Evolutionary conservation across 371 early-diverging fungal species (phyloP).

Genomic region (Smittium culicis): DNA sequence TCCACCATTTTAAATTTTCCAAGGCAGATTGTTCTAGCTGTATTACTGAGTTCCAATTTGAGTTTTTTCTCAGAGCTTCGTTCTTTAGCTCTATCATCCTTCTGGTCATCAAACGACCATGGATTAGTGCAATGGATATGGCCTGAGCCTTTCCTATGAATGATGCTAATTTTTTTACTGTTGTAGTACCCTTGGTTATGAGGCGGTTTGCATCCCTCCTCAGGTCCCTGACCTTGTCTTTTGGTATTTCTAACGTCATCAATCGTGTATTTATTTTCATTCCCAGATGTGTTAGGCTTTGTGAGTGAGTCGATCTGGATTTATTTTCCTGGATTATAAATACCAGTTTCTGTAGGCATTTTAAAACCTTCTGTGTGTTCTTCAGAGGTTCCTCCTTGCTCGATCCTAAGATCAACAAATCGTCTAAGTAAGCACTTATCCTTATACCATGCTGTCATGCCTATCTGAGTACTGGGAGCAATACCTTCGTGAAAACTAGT

Average conservation of each 20-base stretch:
- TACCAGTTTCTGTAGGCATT: constrained; percentile 19
- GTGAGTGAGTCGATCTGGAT: constrained; percentile 22
- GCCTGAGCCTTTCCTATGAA: constrained; percentile 14
- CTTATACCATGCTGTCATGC: constrained; percentile 22
- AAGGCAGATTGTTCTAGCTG: not conserved
- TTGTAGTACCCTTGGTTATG: not conserved
- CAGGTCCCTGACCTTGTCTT: not conserved
- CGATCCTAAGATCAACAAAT: constrained; percentile 21
- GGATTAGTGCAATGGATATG: constrained; percentile 1
- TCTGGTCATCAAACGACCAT: not conserved
- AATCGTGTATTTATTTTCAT: constrained; percentile 24
- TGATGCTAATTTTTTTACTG: constrained; percentile 9
- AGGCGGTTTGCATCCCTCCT: not conserved
- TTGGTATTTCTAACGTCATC: not conserved
- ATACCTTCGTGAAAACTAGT: constrained; percentile 31
- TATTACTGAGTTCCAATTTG: not conserved
- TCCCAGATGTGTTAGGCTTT: constrained; percentile 26
- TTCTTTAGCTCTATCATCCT: not conserved
- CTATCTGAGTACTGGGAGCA: constrained; percentile 27
- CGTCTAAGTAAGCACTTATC: constrained; percentile 29
- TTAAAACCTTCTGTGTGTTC: constrained; percentile 15
- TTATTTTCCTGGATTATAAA: constrained; percentile 23
- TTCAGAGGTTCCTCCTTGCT: constrained; percentile 6
- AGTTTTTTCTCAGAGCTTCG: not conserved
- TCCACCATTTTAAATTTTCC: not conserved